Base-by-base conservation (phyloP, 1,139 yeast species). In the Diutina pseudorugosa region DNA sequence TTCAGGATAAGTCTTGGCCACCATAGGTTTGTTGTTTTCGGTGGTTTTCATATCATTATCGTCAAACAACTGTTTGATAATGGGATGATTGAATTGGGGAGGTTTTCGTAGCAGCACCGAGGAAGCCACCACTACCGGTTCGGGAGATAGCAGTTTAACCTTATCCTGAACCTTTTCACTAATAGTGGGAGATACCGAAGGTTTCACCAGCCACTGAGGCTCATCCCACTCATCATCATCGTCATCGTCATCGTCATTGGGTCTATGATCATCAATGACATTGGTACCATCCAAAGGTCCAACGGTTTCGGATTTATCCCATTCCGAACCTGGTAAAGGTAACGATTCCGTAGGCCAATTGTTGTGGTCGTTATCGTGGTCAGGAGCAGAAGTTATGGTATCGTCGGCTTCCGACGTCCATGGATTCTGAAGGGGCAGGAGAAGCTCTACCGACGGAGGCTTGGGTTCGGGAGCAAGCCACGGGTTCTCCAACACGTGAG, bases 1-100 rank as follows among this genome's bases (percentile, higher is more conserved):
- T 55, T 74, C 79, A 4, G 76, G 72, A 57, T 73, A 71, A 12
- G 55, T 19, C 12, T 14, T 33, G 25, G n/a, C n/a, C n/a, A 4
- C n/a, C 14, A 6, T 14, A 18, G 20, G 21, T 14, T 27, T 16
- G 30, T 12, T 12, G 36, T 12, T 7, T 12, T 23, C 47, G 4
- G 25, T 7, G 4, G n/a, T 19, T 12, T 20, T 8, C 2, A 43
- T 3, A 7, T 14, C 16, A 14, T 21, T 23, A 14, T 23, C 30
- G 3, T 11, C 16, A n/a, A 43, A 43, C 1, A 43, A 7, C 12
- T 21, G 5, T 4, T 43, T 25, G 12, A 7, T 23, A 3, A 43
- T 43, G 33, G 47, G 16, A 21, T 21, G 18, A 14, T 43, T 27
- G n/a, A 43, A 43, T 8, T 43, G 12, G n/a, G 45, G 45, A 16